Base-by-base conservation (phyloP, 129 eudicot species). In the Tanacetum coccineum region DNA sequence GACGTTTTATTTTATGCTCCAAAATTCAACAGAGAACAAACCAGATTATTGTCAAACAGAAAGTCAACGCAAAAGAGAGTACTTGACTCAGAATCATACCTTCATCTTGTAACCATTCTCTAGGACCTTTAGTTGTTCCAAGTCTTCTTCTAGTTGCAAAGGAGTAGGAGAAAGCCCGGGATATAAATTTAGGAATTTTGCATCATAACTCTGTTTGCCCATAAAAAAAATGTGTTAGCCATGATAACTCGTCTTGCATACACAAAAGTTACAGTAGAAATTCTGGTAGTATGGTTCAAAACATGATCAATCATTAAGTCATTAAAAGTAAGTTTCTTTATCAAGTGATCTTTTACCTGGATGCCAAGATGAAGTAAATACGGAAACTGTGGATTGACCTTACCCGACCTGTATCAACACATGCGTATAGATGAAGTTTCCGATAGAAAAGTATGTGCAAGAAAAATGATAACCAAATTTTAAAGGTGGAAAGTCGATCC, bases 51-150 rank as follows among this genome's bases (percentile, higher is more conserved):
- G 18, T 64, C 54, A 17, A 64, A 13, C 19, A 21, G 19, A 40
- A 62, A 11, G 67, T 62, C 12, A 20, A 1, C 30, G 17, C 3
- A 3, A 49, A 18, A 18, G 49, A 18, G 22, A 6, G 13, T 58
- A 15, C 1, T 40, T 68, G 39, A 0, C 18, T 55, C 14, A 68
- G 17, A 14, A 25, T 10, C 5, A 7, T 68, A 91, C 95, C 95
- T 91, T 91, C 87, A 91, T 81, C 73, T 77, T 91, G 77, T 87
- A 91, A 55, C 97, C 97, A 69, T 91, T 87, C 73, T 91, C 97
- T 65, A 91, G 95, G 75, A 85, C 97, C 73, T 91, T 85, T 3
- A 91, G 84, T 64, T 91, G 97, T 70, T 87, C 95, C 61, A 85
- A 84, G 75, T 91, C 95, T 84, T 91, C 97, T 83, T 91, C 95